Evolutionary conservation across 768 basidiomycete species (phyloP).

Genomic region (Termitomyces sp.): DNA sequence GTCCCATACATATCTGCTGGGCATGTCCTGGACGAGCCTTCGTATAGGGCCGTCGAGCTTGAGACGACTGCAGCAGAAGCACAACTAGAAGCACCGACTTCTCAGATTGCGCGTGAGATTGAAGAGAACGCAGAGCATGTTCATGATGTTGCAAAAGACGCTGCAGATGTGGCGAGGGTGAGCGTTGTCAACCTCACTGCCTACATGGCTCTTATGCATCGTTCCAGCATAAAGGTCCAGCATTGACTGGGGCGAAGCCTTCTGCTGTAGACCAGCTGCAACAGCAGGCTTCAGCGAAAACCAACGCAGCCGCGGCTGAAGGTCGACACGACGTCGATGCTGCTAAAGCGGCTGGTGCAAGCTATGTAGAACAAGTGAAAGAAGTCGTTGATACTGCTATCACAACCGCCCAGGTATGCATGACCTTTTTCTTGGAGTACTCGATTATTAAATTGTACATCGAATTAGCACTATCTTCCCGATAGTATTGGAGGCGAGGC

Average conservation of each 20-base stretch:
- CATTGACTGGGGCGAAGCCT: constrained; percentile 19
- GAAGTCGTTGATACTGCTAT: constrained; percentile 35
- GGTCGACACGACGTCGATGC: constrained; percentile 46
- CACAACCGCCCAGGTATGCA: constrained; percentile 38
- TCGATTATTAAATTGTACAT: neutral
- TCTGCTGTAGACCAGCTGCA: constrained; percentile 31
- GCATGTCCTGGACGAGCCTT: neutral
- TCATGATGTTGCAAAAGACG: constrained; percentile 42
- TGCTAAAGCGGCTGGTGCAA: constrained; percentile 36
- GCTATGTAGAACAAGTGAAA: constrained; percentile 54
- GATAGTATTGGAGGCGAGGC: constrained; percentile 19
- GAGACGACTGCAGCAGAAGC: constrained; percentile 54
- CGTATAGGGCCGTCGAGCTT: constrained; percentile 25
- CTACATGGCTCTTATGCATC: neutral
- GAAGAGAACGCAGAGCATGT: constrained; percentile 39
- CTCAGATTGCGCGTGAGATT: constrained; percentile 34
- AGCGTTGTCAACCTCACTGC: neutral
- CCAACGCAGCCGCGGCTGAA: constrained; percentile 48
- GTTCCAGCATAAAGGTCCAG: constrained; percentile 26
- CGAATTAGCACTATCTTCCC: constrained; percentile 23
- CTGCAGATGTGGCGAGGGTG: constrained; percentile 50
- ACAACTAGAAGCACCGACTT: constrained; percentile 40
- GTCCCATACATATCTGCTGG: constrained; percentile 5
- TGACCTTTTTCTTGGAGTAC: neutral
- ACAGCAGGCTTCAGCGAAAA: constrained; percentile 30